Evolutionary conservation across 2,329 filamentous ascomycete species (phyloP).

Genomic region (Colletotrichum sp.): DNA sequence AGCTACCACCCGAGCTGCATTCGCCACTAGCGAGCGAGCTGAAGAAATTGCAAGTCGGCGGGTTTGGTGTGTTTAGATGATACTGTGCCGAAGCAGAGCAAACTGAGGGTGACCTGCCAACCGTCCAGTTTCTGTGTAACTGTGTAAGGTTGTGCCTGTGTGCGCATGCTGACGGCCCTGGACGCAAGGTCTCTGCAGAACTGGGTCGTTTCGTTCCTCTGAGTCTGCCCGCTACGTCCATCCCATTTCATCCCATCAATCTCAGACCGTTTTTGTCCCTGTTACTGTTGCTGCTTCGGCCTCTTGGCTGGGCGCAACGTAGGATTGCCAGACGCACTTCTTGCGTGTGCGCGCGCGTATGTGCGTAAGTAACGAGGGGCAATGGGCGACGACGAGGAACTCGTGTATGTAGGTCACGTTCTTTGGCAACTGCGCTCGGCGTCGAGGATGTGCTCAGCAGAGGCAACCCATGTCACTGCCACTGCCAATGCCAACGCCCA

Average conservation of each 20-base stretch:
- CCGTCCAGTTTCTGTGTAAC: not conserved
- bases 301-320: constrained; percentile 10
- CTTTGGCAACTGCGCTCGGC: not conserved
- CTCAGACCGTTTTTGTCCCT: not conserved
- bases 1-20: not conserved
- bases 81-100: constrained; percentile 4
- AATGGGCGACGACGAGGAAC: not conserved
- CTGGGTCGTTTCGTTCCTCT: not conserved
- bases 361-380: not conserved
- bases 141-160: constrained; percentile 18
- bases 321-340: constrained; percentile 1
- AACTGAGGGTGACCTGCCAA: constrained; percentile 9
- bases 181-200: not conserved
- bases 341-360: not conserved
- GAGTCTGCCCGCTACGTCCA: not conserved
- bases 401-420: constrained; percentile 10
- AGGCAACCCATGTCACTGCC: constrained; percentile 17
- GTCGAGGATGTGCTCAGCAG: not conserved
- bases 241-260: constrained; percentile 12
- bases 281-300: constrained; percentile 8
- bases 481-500: not conserved
- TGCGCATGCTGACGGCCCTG: not conserved
- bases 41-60: not conserved
- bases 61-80: not conserved
- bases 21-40: not conserved